Conservation (phyloP, 495 filamentous ascomycete species). For the Cercophora scortea region DNA sequence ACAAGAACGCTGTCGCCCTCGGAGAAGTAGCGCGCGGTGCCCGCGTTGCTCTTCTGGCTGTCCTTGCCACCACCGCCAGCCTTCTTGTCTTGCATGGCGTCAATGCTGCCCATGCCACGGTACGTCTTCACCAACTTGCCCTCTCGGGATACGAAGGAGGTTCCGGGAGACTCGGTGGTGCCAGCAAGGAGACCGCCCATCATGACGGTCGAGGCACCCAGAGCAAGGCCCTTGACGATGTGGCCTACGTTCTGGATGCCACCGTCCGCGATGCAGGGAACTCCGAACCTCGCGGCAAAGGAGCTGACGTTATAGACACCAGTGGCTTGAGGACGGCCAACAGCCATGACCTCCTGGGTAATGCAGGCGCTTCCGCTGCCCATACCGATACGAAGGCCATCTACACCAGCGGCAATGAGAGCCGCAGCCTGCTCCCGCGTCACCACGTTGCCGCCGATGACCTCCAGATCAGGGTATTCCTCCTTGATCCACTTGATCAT, state of each 20-base stretch:
- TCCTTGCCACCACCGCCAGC: constrained; percentile 58
- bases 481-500: constrained; percentile 96
- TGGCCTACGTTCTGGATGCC: constrained; percentile 98
- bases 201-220: constrained; percentile 95
- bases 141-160: constrained; percentile 90
- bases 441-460: constrained; percentile 97
- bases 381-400: constrained; percentile 98
- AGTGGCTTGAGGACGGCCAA: constrained; percentile 89
- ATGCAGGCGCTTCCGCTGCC: constrained; percentile 97
- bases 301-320: constrained; percentile 80
- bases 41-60: constrained; percentile 83
- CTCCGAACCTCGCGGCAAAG: constrained; percentile 89
- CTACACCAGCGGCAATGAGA: constrained; percentile 88
- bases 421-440: constrained; percentile 88
- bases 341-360: constrained; percentile 99
- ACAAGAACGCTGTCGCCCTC: constrained; percentile 91
- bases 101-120: constrained; percentile 96
- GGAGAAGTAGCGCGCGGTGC: constrained; percentile 96
- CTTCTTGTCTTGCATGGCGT: constrained; percentile 99
- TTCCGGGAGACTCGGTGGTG: constrained; percentile 94
- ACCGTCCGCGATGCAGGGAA: constrained; percentile 96
- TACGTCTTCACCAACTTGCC: constrained; percentile 98
- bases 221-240: constrained; percentile 94
- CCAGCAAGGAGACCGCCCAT: constrained; percentile 97
- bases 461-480: constrained; percentile 76